Conservation (phyloP, 2,329 filamentous ascomycete species). For the Blastomyces emzantsi region DNA sequence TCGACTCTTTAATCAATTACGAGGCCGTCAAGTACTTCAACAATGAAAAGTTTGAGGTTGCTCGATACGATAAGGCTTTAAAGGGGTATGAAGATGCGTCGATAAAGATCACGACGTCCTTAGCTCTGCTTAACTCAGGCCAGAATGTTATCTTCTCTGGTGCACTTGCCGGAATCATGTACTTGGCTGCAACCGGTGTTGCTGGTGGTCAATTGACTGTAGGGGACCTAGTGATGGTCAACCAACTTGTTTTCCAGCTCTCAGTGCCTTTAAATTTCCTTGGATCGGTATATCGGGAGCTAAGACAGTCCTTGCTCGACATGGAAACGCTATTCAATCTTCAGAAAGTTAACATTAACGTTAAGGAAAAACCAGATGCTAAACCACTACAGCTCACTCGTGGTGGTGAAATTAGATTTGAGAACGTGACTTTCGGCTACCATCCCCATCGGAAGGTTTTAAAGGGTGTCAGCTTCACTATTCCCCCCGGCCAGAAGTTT, state of each 20-base stretch:
- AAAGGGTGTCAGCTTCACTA: slow-evolving; percentile 72
- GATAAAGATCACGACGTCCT: slow-evolving; percentile 91
- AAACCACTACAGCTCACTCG: slow-evolving; percentile 60
- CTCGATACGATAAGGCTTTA: slow-evolving; percentile 79
- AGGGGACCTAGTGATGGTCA: slow-evolving; percentile 96
- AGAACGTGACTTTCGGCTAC: slow-evolving; percentile 94
- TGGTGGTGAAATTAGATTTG: slow-evolving; percentile 85
- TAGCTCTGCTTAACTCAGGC: slow-evolving; percentile 86
- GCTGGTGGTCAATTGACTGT: slow-evolving; percentile 74
- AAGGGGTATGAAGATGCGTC: slow-evolving; percentile 83
- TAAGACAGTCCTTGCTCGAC: slow-evolving; percentile 87
- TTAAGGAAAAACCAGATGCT: slow-evolving; percentile 68
- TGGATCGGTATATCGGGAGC: slow-evolving; percentile 93
- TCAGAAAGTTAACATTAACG: slow-evolving; percentile 87
- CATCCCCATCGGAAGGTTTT: slow-evolving; percentile 78
- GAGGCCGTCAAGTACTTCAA: slow-evolving; percentile 99
- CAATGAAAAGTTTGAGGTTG: slow-evolving; percentile 91
- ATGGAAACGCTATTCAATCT: slow-evolving; percentile 99
- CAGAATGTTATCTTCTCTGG: slow-evolving; percentile 97
- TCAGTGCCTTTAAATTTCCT: slow-evolving; percentile 96
- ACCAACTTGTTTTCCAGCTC: slow-evolving; percentile 96
- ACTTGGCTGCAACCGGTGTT: slow-evolving; percentile 83
- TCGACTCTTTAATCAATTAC: slow-evolving; percentile 97
- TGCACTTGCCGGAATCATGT: slow-evolving; percentile 96
- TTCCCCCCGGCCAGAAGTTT: slow-evolving; percentile 91